Percentiles rank a stretch among this genome's conserved stretches.
Evolutionary conservation across 768 basidiomycete genomes (phyloP).

Genomic region (Lactifluus volemus): DNA sequence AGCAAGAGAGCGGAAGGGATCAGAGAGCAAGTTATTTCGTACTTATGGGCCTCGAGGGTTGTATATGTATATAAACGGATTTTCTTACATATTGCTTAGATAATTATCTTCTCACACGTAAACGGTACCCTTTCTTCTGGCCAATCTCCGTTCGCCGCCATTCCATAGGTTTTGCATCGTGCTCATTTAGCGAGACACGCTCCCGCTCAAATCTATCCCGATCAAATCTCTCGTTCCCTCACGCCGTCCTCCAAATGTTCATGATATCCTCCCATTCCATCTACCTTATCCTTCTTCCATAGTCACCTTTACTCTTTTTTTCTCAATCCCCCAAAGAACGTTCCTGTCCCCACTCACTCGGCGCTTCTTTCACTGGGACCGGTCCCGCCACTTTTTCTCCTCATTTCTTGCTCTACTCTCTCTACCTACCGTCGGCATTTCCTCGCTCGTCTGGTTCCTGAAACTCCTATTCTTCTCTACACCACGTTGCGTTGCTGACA

Average conservation of each 20-base stretch:
- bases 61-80: slow-evolving; percentile 11
- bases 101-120: slow-evolving; percentile 10
- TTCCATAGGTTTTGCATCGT: slow-evolving; percentile 11
- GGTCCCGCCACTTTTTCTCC: slow-evolving; percentile 6
- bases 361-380: slow-evolving; percentile 4
- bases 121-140: slow-evolving; percentile 9
- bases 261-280: neutral
- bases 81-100: slow-evolving; percentile 6
- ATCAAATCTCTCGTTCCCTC: neutral
- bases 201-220: neutral
- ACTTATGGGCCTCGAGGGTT: neutral
- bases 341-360: slow-evolving; percentile 8
- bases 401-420: neutral
- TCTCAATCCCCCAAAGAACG: slow-evolving; percentile 2
- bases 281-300: neutral
- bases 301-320: neutral
- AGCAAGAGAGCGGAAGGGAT: neutral
- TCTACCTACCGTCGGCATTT: neutral
- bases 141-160: slow-evolving; percentile 16
- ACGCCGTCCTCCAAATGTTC: neutral
- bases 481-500: neutral
- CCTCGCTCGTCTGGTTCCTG: neutral
- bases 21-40: neutral
- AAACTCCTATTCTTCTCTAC: neutral
- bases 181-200: slow-evolving; percentile 3